A percentile compares a stretch with the other conserved stretches of the same genome.
These are phyloP conservation scores for Scutellaria baicalensis DNA, from an alignment of 257 asterid genomes.

Conservation along the genomic window DNA sequence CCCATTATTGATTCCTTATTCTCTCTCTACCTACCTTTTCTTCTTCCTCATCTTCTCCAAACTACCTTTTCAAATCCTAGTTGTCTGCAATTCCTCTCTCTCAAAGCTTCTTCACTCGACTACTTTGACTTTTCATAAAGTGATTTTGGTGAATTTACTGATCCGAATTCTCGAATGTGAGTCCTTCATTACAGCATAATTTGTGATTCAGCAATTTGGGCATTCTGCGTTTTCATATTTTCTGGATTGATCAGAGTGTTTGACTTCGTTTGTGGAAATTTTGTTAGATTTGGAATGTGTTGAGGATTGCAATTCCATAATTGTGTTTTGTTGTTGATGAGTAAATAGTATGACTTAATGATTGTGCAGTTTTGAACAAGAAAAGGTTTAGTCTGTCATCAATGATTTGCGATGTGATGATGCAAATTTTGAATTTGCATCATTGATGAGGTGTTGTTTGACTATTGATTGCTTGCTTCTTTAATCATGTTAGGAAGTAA, in stretches of 20 bases:
- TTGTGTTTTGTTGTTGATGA: constrained; percentile 5
- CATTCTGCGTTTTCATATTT: neutral
- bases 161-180: neutral
- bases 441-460: neutral
- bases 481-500: neutral
- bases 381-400: neutral
- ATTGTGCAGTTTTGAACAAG: neutral
- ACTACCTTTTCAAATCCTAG: constrained; percentile 5
- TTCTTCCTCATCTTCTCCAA: constrained; percentile 2
- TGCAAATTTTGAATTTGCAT: neutral
- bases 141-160: neutral
- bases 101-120: neutral
- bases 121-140: constrained; percentile 19
- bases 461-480: neutral
- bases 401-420: neutral
- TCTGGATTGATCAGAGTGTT: constrained; percentile 11
- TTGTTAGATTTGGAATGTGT: constrained; percentile 8
- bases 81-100: constrained; percentile 10
- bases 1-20: constrained; percentile 28
- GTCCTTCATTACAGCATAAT: neutral
- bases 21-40: constrained; percentile 21
- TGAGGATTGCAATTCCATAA: constrained; percentile 12
- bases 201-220: neutral
- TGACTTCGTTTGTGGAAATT: neutral
- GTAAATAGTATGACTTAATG: constrained; percentile 6